A percentile compares a stretch with the other conserved stretches of the same genome.
phyloP scores from a whole-genome alignment of 1,284 basidiomycete species.

The Sphaerobolus stellatus region DNA sequence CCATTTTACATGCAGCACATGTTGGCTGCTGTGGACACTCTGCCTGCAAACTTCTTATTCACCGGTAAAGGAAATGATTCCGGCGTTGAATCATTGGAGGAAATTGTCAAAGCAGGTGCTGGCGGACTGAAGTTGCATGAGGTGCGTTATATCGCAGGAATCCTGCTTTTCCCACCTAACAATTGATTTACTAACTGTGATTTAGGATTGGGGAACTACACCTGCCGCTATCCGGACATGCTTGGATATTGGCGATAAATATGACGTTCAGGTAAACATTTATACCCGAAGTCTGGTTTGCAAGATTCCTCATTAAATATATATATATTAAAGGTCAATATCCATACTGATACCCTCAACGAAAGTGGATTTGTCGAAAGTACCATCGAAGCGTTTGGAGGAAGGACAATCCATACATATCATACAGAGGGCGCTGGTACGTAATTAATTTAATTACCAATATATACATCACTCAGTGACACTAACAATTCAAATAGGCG shows the following conservation, averaged over 20 bases:
- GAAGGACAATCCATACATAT: constrained; percentile 96
- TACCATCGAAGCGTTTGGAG: constrained; percentile 91
- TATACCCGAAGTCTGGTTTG: not conserved
- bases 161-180: not conserved
- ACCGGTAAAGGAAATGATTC: constrained; percentile 96
- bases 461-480: constrained; percentile 1
- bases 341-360: constrained; percentile 96
- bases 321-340: constrained; percentile 65
- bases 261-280: constrained; percentile 82
- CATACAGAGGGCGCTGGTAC: constrained; percentile 91
- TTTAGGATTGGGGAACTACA: constrained; percentile 89
- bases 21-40: constrained; percentile 83
- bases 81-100: constrained; percentile 68
- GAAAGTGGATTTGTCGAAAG: constrained; percentile 93
- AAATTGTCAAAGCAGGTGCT: constrained; percentile 87
- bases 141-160: constrained; percentile 18
- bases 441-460: constrained; percentile 25
- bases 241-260: constrained; percentile 84
- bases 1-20: constrained; percentile 86
- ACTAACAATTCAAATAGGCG: constrained; percentile 47
- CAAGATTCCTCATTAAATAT: no score
- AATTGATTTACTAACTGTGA: not conserved
- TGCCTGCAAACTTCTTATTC: constrained; percentile 92
- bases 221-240: constrained; percentile 81
- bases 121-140: constrained; percentile 95